phyloP scores from a whole-genome alignment of 1,284 basidiomycete species.

The Flammula alnicola region DNA sequence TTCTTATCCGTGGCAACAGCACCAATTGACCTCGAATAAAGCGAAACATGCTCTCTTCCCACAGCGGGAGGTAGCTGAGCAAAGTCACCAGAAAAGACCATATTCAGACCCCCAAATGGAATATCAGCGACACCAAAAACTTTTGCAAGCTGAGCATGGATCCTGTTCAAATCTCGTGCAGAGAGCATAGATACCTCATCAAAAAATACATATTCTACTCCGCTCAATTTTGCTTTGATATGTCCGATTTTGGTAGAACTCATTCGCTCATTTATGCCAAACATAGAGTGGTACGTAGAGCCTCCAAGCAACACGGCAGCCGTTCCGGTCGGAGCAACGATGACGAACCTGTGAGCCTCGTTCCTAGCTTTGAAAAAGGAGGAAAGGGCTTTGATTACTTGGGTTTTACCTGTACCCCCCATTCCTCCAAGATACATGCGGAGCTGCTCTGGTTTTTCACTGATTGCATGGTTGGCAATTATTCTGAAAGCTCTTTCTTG shows the following conservation, averaged over 20 bases:
- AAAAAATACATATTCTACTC: conserved; percentile 20
- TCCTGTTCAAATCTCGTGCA: conserved; percentile 25
- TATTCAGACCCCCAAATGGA: conserved; percentile 10
- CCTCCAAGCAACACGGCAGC: conserved; percentile 39
- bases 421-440: conserved; percentile 44
- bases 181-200: conserved; percentile 36
- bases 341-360: conserved; percentile 31
- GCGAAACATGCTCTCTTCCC: conserved; percentile 26
- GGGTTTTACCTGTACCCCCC: conserved; percentile 48
- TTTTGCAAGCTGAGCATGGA: conserved; percentile 19
- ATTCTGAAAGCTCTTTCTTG: conserved; percentile 39
- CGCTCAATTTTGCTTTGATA: conserved; percentile 15
- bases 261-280: conserved; percentile 25
- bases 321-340: conserved; percentile 40
- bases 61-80: conserved; percentile 10
- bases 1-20: neutral
- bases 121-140: neutral
- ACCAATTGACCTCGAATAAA: conserved; percentile 13
- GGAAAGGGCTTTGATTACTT: conserved; percentile 28
- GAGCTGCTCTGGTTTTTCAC: conserved; percentile 14
- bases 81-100: conserved; percentile 17
- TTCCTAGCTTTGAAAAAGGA: conserved; percentile 30
- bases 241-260: neutral
- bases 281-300: conserved; percentile 37
- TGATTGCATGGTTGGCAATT: conserved; percentile 34